Evolutionary conservation across 257 asterid species (phyloP), one percentile per base, ranked within the genome.

Genomic region (Rhazya stricta): DNA sequence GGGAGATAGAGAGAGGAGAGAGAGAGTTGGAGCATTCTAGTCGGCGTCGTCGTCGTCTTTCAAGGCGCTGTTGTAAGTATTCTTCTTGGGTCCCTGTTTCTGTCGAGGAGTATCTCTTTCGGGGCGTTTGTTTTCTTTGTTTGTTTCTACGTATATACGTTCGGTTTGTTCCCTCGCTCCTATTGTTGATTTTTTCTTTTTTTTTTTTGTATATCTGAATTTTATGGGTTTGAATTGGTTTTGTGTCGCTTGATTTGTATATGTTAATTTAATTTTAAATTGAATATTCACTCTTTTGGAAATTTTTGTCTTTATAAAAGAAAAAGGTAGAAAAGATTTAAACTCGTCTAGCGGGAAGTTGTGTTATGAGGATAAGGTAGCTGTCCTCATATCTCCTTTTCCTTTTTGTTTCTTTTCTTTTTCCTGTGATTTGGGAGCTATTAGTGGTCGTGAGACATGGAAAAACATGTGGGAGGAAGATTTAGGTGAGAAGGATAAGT

Each of bases 11-110:
- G 79, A 53, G 68, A 34, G 5, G 88, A 66, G 69, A 41, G 79
- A 72, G 86, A 5, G 62, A 77, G 83, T 79, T 77, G 43, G 81
- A 53, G 80, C 15, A 60, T 43, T 83, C 69, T 36, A 32, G 69
- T n/a, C n/a, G 48, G 79, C 81, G 79, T 67, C 74, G 81, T 77
- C 76, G 60, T 57, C 48, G 60, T 75, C 72, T 79, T 72, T 75
- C 41, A 42, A 43, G 45, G 83, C 9, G 60, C 69, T 56, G 43
- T n/a, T 75, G 81, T 76, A 86, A 85, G 80, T 89, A 77, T 80
- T 60, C 63, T 71, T 62, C 53, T 25, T 25, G 42, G 45, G 0
- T 60, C 79, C 73, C 57, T n/a, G 0, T 67, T 41, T 23, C 39
- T 36, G 2, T 46, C 50, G 25, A 12, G 37, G 30, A 11, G 45